phyloP scores from a whole-genome alignment of 345 rosid genomes.

The Psidium guajava region DNA sequence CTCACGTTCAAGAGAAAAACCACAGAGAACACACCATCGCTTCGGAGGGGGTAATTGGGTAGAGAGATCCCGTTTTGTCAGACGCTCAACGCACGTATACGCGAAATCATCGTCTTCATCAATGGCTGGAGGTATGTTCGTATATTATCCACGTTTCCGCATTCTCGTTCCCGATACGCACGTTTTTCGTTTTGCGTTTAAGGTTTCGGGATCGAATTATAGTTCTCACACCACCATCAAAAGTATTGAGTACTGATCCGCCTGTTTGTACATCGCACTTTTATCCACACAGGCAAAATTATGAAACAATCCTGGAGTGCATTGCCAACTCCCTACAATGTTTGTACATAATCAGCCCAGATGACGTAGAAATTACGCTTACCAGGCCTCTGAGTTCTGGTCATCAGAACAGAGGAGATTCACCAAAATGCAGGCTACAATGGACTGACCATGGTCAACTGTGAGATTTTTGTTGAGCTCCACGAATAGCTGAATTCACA shows the following conservation, averaged over 20 bases:
- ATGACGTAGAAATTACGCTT: background rate
- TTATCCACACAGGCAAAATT: background rate
- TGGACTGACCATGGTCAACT: background rate
- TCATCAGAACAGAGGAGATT: background rate
- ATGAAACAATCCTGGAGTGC: background rate
- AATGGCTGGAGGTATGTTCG: too few species aligned
- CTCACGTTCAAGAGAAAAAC: too few species aligned
- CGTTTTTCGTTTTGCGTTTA: too few species aligned
- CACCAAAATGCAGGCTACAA: background rate
- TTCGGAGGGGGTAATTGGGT: too few species aligned
- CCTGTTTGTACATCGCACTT: rapidly evolving
- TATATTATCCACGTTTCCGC: too few species aligned
- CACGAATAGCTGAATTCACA: background rate
- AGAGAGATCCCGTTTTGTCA: too few species aligned
- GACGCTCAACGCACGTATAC: too few species aligned
- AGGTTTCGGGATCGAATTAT: too few species aligned
- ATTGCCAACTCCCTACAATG: background rate
- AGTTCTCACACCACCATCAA: too few species aligned
- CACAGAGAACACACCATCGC: too few species aligned
- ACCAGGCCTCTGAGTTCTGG: background rate
- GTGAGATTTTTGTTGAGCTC: background rate
- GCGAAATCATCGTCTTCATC: too few species aligned
- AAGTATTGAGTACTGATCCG: rapidly evolving
- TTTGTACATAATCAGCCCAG: background rate
- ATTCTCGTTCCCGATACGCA: too few species aligned